phyloP scores from a whole-genome alignment of 345 rosid genomes.

The Eucalyptus dawsonii region DNA sequence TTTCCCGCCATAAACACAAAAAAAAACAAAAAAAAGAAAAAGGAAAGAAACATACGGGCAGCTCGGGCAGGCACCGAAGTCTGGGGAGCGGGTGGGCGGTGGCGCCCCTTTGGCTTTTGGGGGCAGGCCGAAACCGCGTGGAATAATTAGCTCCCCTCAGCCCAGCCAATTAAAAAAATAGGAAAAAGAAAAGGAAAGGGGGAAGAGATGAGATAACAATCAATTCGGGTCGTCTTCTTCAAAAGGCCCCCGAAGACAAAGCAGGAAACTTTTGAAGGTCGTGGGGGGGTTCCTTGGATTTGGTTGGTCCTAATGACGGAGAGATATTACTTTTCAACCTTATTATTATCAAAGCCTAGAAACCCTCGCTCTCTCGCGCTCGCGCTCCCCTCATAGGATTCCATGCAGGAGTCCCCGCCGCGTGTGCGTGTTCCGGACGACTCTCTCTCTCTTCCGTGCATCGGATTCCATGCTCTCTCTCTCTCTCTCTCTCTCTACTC shows the following conservation, averaged over 20 bases:
- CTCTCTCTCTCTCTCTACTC: too few species aligned
- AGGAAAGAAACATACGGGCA: neutral
- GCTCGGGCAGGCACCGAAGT: neutral
- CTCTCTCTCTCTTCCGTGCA: neutral
- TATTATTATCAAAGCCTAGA: neutral
- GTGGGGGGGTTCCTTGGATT: neutral
- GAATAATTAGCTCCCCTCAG: neutral
- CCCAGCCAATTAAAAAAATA: neutral
- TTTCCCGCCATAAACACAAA: neutral
- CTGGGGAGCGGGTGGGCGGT: neutral
- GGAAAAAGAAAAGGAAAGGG: neutral
- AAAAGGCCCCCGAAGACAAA: neutral
- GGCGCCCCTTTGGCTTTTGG: neutral
- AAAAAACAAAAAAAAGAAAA: fast-evolving
- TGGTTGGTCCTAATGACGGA: neutral
- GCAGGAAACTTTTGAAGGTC: neutral
- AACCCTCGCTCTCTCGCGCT: neutral
- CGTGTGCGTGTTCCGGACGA: neutral
- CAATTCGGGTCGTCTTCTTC: neutral
- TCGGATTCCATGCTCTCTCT: neutral
- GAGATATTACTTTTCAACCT: neutral
- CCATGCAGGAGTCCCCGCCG: neutral
- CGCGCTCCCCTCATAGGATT: neutral
- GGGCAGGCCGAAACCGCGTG: neutral
- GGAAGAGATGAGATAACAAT: neutral